Evolutionary conservation across 2,329 filamentous ascomycete species (phyloP).

Genomic region (Dothideomycetes sp.): DNA sequence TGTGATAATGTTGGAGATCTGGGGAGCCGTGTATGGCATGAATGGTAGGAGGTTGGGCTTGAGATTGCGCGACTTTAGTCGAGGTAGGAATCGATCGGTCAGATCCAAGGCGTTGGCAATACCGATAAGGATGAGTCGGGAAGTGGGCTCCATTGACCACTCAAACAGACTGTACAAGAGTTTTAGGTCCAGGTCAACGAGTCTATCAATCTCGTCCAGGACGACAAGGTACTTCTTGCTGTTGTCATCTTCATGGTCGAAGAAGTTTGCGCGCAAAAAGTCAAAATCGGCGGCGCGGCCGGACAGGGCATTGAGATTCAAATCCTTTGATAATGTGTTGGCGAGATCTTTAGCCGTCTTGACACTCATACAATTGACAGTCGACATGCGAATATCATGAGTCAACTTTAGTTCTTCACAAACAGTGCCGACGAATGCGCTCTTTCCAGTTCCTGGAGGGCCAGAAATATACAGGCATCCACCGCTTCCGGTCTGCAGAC

Average conservation of each 20-base stretch:
- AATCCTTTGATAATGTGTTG: constrained; percentile 61
- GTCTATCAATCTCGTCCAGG: constrained; percentile 90
- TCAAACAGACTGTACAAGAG: constrained; percentile 92
- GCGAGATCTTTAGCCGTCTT: constrained; percentile 83
- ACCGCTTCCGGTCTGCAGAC: constrained; percentile 50
- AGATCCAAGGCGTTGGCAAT: constrained; percentile 95
- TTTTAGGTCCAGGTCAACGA: constrained; percentile 79
- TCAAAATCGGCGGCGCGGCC: constrained; percentile 59
- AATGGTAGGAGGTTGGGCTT: constrained; percentile 87
- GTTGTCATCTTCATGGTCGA: constrained; percentile 46
- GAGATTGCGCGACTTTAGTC: constrained; percentile 83
- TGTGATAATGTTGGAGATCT: constrained; percentile 82
- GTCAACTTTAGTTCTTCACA: constrained; percentile 52
- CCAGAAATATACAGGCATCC: constrained; percentile 93
- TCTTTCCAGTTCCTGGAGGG: constrained; percentile 93
- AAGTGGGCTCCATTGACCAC: constrained; percentile 78
- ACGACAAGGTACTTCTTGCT: constrained; percentile 65
- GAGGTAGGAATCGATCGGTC: constrained; percentile 87
- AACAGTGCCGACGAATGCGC: constrained; percentile 79
- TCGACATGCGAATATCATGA: constrained; percentile 56
- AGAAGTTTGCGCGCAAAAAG: constrained; percentile 61
- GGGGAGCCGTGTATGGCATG: constrained; percentile 77
- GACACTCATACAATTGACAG: constrained; percentile 96
- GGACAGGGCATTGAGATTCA: constrained; percentile 51
- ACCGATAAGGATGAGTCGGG: constrained; percentile 73